Base-by-base conservation (phyloP, 2,329 filamentous ascomycete genomes). In the Annulohypoxylon truncatum region DNA sequence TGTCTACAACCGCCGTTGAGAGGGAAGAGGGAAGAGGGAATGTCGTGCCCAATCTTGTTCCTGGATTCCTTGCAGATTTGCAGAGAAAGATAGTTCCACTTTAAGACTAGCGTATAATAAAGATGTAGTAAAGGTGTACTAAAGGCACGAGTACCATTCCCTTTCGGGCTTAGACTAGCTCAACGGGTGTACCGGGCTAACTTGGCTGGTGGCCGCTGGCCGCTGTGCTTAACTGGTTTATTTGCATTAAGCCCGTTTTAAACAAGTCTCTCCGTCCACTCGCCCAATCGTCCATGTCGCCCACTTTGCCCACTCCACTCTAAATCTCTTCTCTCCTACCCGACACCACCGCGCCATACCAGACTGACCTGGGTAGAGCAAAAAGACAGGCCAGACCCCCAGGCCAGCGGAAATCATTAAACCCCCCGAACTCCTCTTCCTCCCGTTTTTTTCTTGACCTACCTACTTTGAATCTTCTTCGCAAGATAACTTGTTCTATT, bases 401-500 rank as follows among this genome's bases (percentile, higher is more conserved):
- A 69, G 68, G 69, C 65, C 68, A 61, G 67, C 70, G 70, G 73
- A 76, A 76, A 73, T 77, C 76, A 76, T 75, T 77, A 76, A 77
- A 76, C 74, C 72, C 75, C 72, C 75, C 70, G 59, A 74, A 61
- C 55, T 71, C 72, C 73, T 69, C 71, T 72, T 46, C 68, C 67
- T 72, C 71, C 72, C 68, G 66, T 76, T 75, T 76, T 78, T 76
- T 74, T 73, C 73, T 77, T 74, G 68, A 67, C 71, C 72, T 74
- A 71, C 74, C 72, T 75, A 75, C 78, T 76, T 77, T 77, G 77
- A 76, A 78, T 76, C 73, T 73, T 26, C 73, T 76, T 73, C 71
- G 71, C 56, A 71, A 75, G 71, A 76, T 75, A 72, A 77, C 73
- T 66, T 66, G 70, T 77, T 76, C 73, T 77, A 71, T 77, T 77